phyloP scores from a whole-genome alignment of 345 rosid species.

The Kernera saxatilis region DNA sequence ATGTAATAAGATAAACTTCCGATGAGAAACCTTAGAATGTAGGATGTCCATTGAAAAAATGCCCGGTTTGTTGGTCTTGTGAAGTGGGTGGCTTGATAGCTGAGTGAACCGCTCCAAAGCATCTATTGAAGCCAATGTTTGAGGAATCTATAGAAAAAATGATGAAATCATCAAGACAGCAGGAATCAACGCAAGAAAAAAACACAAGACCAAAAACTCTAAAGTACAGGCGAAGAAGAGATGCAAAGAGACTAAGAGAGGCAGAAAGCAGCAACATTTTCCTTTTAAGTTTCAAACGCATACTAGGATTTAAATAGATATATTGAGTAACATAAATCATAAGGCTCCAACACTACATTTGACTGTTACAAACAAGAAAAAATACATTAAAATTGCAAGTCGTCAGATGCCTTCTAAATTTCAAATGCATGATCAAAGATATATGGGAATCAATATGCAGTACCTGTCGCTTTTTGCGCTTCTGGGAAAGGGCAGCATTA shows the following conservation, averaged over 20 bases:
- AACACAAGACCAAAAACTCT: background rate
- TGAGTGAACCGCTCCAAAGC: conserved; percentile 82
- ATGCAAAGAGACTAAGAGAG: background rate
- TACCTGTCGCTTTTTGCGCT: conserved; percentile 83
- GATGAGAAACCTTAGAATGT: conserved; percentile 56
- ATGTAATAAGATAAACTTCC: background rate
- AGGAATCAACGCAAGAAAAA: background rate
- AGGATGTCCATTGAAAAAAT: conserved; percentile 68
- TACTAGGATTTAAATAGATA: background rate
- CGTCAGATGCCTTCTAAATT: background rate
- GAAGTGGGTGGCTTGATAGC: conserved; percentile 94
- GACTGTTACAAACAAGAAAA: background rate
- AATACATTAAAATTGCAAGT: background rate
- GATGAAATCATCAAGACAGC: background rate
- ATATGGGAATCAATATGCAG: background rate
- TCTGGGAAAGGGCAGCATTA: conserved; percentile 83
- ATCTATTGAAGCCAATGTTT: conserved; percentile 61
- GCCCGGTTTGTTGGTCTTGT: conserved; percentile 81
- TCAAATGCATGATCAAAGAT: conserved; percentile 1
- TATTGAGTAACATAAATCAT: background rate
- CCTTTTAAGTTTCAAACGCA: background rate
- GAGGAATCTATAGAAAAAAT: conserved; percentile 48
- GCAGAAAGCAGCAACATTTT: background rate
- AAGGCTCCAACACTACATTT: background rate
- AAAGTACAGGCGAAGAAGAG: background rate